Evolutionary conservation across 768 basidiomycete genomes (phyloP).

Genomic region (Hortiboletus campestris): DNA sequence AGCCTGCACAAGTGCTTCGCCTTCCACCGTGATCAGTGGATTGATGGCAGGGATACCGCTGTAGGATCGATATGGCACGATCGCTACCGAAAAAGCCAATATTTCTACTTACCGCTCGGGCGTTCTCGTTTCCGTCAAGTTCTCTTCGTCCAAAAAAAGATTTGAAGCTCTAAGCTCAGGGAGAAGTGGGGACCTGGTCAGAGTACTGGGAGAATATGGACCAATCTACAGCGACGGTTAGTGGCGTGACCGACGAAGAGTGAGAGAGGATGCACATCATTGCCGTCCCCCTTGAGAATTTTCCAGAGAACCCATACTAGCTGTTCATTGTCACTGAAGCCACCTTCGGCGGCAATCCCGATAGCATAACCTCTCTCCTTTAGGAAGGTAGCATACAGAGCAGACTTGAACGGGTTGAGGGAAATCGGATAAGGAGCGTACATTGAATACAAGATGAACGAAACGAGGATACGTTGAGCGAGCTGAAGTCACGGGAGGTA

Average conservation of each 20-base stretch:
- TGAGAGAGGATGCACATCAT: slow-evolving; percentile 50
- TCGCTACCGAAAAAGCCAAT: background rate
- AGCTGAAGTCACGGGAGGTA: slow-evolving; percentile 41
- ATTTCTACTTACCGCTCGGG: slow-evolving; percentile 43
- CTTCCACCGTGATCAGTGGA: slow-evolving; percentile 3
- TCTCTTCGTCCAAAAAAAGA: slow-evolving; percentile 64
- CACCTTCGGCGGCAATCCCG: slow-evolving; percentile 43
- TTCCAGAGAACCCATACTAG: slow-evolving; percentile 88
- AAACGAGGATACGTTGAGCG: slow-evolving; percentile 71
- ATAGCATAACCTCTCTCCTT: slow-evolving; percentile 66
- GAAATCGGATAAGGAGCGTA: slow-evolving; percentile 78
- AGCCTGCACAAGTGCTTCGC: background rate
- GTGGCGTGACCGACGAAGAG: background rate
- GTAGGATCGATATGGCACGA: slow-evolving; percentile 17
- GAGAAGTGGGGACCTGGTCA: slow-evolving; percentile 73
- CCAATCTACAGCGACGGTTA: slow-evolving; percentile 55
- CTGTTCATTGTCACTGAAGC: slow-evolving; percentile 65
- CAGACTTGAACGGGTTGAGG: slow-evolving; percentile 81
- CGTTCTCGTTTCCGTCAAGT: slow-evolving; percentile 44
- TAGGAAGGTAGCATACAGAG: slow-evolving; percentile 61
- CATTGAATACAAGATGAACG: slow-evolving; percentile 76
- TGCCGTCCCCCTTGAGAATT: slow-evolving; percentile 78
- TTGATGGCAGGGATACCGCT: slow-evolving; percentile 16
- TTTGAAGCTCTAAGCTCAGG: slow-evolving; percentile 73
- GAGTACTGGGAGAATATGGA: slow-evolving; percentile 72